phyloP scores from a whole-genome alignment of 2,329 filamentous ascomycete species.

The Cladosporium sp. region DNA sequence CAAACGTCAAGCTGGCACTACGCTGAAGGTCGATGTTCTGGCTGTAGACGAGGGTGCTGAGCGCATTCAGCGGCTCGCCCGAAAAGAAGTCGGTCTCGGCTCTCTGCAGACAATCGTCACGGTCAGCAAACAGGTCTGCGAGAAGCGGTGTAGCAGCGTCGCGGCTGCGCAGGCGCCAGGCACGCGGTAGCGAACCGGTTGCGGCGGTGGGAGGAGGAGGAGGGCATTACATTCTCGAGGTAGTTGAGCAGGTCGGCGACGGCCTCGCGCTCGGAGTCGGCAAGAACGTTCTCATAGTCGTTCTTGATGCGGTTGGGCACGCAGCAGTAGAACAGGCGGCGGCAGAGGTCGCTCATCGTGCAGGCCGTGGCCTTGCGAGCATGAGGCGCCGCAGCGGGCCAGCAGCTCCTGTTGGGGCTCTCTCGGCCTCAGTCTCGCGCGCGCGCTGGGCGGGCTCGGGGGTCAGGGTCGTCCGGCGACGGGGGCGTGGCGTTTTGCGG shows the following conservation, averaged over 20 bases:
- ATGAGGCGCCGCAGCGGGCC: conserved; percentile 14
- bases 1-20: conserved; percentile 96
- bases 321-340: conserved; percentile 30
- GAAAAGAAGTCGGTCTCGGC: conserved; percentile 98
- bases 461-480: too few species aligned
- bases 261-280: conserved; percentile 93
- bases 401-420: conserved; percentile 6
- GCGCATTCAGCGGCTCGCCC: conserved; percentile 83
- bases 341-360: conserved; percentile 27
- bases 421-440: not conserved
- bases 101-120: conserved; percentile 52
- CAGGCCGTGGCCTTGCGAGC: conserved; percentile 15
- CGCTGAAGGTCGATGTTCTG: conserved; percentile 97
- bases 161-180: not conserved
- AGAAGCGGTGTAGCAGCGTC: not conserved
- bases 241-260: conserved; percentile 93
- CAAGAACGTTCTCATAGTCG: conserved; percentile 50
- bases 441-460: not conserved
- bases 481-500: too few species aligned
- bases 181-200: not conserved
- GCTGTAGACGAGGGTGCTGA: conserved; percentile 95
- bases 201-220: too few species aligned
- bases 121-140: conserved; percentile 5
- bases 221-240: conserved; percentile 75
- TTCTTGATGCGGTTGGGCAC: conserved; percentile 36